phyloP scores from a whole-genome alignment of 2,329 filamentous ascomycete species.

The Paracoccidioides lutzii region DNA sequence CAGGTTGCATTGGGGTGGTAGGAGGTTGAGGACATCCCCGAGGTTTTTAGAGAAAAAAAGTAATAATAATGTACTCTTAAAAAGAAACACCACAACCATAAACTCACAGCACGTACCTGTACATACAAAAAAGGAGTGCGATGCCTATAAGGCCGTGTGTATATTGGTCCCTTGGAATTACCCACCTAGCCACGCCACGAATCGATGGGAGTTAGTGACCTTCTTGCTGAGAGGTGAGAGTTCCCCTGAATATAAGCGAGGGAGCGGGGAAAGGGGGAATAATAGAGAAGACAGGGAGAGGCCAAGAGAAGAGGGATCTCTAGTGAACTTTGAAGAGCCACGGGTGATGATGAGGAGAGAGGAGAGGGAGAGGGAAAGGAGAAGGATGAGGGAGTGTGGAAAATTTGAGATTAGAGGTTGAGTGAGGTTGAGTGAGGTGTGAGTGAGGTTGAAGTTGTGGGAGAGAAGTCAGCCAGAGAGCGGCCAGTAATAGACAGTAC shows the following conservation, averaged over 20 bases:
- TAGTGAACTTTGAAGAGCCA: no score
- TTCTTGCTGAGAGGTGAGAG: not conserved
- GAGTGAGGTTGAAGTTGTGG: constrained; percentile 14
- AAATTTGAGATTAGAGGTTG: no score
- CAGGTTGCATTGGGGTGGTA: no score
- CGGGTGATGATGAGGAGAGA: no score
- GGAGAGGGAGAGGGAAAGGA: constrained; percentile 10
- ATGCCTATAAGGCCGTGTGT: not conserved
- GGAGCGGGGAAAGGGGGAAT: not conserved
- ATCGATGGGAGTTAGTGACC: not conserved
- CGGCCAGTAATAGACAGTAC: not conserved
- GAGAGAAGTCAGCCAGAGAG: constrained; percentile 12
- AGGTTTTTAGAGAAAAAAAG: not conserved
- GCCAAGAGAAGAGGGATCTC: not conserved
- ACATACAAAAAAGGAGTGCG: not conserved
- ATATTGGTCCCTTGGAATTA: no score
- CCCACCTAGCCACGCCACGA: not conserved
- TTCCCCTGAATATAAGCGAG: not conserved
- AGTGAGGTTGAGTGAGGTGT: constrained; percentile 15
- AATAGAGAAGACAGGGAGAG: constrained; percentile 1
- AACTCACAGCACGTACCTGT: not conserved
- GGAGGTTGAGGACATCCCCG: no score
- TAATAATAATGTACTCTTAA: not conserved
- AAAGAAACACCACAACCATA: not conserved
- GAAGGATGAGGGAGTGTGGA: constrained; percentile 12